Evolutionary conservation across 805 yeast species (phyloP), one percentile per base, ranked within the genome.

Genomic region (Candida bentonensis): DNA sequence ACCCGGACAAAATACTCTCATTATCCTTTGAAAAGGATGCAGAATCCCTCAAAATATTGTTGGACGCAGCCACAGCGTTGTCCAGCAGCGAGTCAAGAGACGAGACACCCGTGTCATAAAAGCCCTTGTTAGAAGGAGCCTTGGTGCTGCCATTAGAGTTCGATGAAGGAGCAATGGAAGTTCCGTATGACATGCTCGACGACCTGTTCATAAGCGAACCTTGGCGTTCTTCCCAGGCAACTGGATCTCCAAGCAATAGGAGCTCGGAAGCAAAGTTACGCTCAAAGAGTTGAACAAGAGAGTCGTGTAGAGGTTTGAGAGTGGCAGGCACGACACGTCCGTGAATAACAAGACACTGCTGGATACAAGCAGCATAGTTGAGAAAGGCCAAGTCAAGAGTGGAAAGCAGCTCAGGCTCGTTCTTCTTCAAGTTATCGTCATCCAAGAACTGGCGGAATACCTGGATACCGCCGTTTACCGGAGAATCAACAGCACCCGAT

Each of bases 381-480:
- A 76, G 68, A 61, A 83, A 83, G 5, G 83, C 76, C 11, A 39
- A 30, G 22, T 50, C 52, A 5, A 55, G 45, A 56, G 66, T 48
- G 56, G 65, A 57, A 70, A 58, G 54, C 42, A 57, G 50, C n/a
- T 49, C 54, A 9, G 49, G 51, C n/a, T 51, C 45, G 11, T 53
- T 53, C 30, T 39, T 28, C 34, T 39, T 46, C 26, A 48, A 42
- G 15, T 43, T 42, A 9, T 51, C 51, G 40, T 68, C 70, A 28
- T 59, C 61, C 56, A 82, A 74, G 57, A 86, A 84, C 2, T 73
- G 73, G 45, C 88, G 70, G 62, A 82, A 86, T 57, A 82, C 86
- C 2, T 85, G 83, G 50, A 86, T 83, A 46, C 96, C 96, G 27
- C 96, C 96, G 58, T 86, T 86, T 3, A 86, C 89, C 2, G 95